phyloP scores from a whole-genome alignment of 179 eudicot species.

The Carnegiea gigantea region DNA sequence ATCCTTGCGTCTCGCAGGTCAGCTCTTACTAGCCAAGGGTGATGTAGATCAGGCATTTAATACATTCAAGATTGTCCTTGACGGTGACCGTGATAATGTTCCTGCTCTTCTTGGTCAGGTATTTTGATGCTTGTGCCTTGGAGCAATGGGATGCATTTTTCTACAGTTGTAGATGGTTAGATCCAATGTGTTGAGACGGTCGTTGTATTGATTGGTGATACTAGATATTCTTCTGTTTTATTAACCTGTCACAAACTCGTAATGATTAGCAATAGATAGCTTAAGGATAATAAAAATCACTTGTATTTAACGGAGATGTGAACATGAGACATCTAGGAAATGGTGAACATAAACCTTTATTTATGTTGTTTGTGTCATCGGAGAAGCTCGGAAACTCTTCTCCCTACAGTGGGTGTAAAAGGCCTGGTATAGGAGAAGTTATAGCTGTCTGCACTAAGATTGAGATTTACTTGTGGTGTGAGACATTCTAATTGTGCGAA shows the following conservation, averaged over 20 bases:
- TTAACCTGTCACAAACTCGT: not conserved
- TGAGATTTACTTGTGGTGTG: not conserved
- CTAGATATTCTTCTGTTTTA: not conserved
- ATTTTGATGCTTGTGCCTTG: slow-evolving; percentile 21
- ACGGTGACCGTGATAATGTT: slow-evolving; percentile 87
- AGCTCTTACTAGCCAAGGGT: slow-evolving; percentile 91
- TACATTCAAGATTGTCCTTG: slow-evolving; percentile 88
- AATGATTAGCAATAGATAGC: not conserved
- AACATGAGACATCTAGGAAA: not conserved
- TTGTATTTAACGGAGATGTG: not conserved
- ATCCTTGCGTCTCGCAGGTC: slow-evolving; percentile 50
- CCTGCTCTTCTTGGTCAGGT: slow-evolving; percentile 99
- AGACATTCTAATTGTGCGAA: not conserved
- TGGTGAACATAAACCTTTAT: not conserved
- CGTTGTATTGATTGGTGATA: slow-evolving; percentile 12
- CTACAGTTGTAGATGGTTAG: not conserved
- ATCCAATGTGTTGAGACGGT: not conserved
- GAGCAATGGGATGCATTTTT: not conserved
- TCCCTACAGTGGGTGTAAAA: not conserved
- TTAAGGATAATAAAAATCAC: not conserved
- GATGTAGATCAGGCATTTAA: slow-evolving; percentile 80
- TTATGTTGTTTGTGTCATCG: not conserved
- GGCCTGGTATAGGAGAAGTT: not conserved
- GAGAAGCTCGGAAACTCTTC: not conserved
- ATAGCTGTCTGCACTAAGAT: not conserved